Base-by-base conservation (phyloP, 1,139 yeast species). In the Sugiyamaella novakii region DNA sequence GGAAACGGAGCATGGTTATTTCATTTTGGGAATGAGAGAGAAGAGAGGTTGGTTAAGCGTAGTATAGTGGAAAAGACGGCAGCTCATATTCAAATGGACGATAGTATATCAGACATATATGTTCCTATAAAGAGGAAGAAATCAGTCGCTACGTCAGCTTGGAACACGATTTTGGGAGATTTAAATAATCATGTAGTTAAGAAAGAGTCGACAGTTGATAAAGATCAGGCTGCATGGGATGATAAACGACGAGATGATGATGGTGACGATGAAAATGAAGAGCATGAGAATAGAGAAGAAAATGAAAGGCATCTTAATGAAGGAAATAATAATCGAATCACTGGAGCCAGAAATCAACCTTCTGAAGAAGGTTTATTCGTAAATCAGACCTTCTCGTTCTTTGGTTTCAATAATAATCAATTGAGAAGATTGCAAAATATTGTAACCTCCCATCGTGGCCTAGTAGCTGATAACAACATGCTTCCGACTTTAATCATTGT, bases 1-100 rank as follows among this genome's bases (percentile, higher is more conserved):
- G 84, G 84, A 10, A 55, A 59, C 19, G 73, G 67, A 21, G 77
- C 87, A 0, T 79, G 43, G 79, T 85, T 84, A 68, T 39, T 39
- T 27, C 15, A 29, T 29, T 6, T 39, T 70, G 30, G 67, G 71
- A 48, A 19, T n/a, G 71, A 33, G 67, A 72, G 47, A 8, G 25
- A 21, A 33, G 6, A 8, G 24, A 10, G 15, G 5, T 7, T 21
- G 2, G 12, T 17, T 2, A 29, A 29, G 10, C 12, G 35, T 3
- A 33, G 12, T 17, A 11, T 11, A 11, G 29, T 22, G 8, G 8
- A 22, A 22, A 22, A 31, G 22, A 21, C 6, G 7, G n/a, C 44
- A 19, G 28, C 44, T 6, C 28, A 31, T 10, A 24, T 15, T 2
- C 29, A 33, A 5, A 18, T 25, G 4, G 46, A 42, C 17, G 14